Evolutionary conservation across 495 filamentous ascomycete genomes (phyloP).

Genomic region (Sporormia fimetaria): DNA sequence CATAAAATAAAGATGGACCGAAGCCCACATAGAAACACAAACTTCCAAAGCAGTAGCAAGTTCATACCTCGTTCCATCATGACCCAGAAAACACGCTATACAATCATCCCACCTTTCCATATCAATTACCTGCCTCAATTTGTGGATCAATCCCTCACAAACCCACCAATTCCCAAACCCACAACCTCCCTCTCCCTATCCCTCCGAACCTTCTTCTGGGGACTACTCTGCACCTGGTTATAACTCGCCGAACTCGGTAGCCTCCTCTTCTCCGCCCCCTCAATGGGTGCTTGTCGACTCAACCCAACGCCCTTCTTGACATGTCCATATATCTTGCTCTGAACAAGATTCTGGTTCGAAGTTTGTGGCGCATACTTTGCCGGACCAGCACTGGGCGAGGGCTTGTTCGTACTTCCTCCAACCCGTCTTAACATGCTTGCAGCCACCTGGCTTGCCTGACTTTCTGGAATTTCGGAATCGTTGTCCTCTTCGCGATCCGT

Average conservation of each 20-base stretch:
- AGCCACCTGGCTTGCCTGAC: slow-evolving; percentile 41
- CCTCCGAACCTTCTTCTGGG: slow-evolving; percentile 25
- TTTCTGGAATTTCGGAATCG: slow-evolving; percentile 46
- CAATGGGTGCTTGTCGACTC: slow-evolving; percentile 17
- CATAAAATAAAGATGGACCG: no score
- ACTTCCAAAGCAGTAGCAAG: no score
- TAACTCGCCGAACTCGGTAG: slow-evolving; percentile 13
- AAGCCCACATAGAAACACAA: no score
- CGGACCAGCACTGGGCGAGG: slow-evolving; percentile 2
- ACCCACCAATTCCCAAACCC: slow-evolving; percentile 31
- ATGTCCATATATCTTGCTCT: slow-evolving; percentile 32
- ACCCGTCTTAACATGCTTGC: slow-evolving; percentile 42
- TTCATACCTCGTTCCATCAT: no score
- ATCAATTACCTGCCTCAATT: no score
- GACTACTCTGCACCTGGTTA: slow-evolving; percentile 19
- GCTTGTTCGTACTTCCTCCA: slow-evolving; percentile 21
- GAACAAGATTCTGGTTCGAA: slow-evolving; percentile 18
- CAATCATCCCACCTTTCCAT: no score
- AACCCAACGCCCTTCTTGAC: slow-evolving; percentile 27
- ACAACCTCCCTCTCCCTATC: slow-evolving; percentile 26
- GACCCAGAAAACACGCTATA: no score
- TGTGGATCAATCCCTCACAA: slow-evolving; percentile 23
- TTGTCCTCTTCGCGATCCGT: slow-evolving; percentile 38
- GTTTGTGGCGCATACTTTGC: slow-evolving; percentile 15
- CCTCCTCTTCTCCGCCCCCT: slow-evolving; percentile 24